These are phyloP conservation scores for Hypoxylon trugodes DNA, from an alignment of 495 filamentous ascomycete species.

Conservation along the genomic window DNA sequence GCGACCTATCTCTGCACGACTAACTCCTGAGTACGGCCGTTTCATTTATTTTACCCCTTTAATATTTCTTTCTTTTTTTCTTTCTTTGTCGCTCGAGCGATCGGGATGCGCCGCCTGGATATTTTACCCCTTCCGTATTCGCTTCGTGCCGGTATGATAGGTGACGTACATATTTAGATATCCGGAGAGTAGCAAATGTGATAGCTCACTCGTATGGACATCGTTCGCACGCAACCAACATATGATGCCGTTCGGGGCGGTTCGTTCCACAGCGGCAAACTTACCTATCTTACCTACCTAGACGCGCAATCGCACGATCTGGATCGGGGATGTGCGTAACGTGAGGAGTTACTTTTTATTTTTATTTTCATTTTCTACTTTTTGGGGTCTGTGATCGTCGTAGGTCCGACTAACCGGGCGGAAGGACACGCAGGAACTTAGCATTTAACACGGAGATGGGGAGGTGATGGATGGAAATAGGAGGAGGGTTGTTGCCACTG, in stretches of 20 bases:
- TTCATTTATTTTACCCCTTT: too few relatives aligned
- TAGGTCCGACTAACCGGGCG: too few relatives aligned
- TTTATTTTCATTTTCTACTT: background rate
- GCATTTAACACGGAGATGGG: constrained; percentile 5
- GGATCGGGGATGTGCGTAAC: constrained; percentile 7
- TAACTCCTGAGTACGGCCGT: constrained; percentile 26
- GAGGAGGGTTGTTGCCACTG: background rate
- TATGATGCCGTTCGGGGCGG: constrained; percentile 8
- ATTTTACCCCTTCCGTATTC: background rate
- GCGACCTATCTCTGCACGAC: constrained; percentile 9
- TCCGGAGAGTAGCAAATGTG: constrained; percentile 22
- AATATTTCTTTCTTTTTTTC: too few relatives aligned
- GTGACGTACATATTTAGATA: background rate
- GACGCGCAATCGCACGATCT: constrained; percentile 25
- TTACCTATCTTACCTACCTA: too few relatives aligned
- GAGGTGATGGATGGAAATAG: background rate
- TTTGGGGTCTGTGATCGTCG: too few relatives aligned
- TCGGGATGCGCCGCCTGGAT: background rate
- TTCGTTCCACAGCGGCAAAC: constrained; percentile 13
- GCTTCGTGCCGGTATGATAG: background rate
- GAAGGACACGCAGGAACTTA: too few relatives aligned
- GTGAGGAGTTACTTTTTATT: too few relatives aligned
- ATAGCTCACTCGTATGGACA: constrained; percentile 28
- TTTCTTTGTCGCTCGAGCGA: constrained; percentile 3
- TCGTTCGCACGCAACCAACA: constrained; percentile 9